Evolutionary conservation across 176 grass and related monocot species (phyloP), one percentile per base, ranked within the genome.

Genomic region (Phragmites australis): DNA sequence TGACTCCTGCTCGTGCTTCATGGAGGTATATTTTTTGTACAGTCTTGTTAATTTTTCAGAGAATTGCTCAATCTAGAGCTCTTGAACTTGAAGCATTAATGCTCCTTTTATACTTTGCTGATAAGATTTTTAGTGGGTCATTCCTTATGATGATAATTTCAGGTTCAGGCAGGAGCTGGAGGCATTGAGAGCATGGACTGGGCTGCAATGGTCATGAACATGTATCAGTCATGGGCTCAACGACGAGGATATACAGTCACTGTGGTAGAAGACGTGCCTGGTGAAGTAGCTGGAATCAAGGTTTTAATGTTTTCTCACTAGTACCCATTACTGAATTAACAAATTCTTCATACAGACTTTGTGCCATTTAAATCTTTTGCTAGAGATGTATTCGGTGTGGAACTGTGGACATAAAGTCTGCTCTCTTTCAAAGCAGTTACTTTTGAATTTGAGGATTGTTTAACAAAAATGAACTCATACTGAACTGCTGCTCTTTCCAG

Each of bases 141-240:
- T 71, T 85, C 63, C 15, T 84, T 50, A 62, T 68, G 40, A 39
- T 70, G 26, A 56, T 76, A 30, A 53, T 81, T 23, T 83, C 65
- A 94, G 95, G 92, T 98, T 85, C 95, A 98, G 86, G 92, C 90
- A 70, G 95, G 95, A 87, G 95, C 95, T 39, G 92, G 92, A 69
- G 95, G 95, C 41, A 94, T 90, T 27, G 95, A 98, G 86, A 98
- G 90, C 86, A 98, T 98, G 95, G 95, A 98, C 68, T 93, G 90
- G 92, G 92, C 95, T 83, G 75, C 83, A 19, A 98, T 94, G 90
- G 82, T 94, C 78, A 90, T 93, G 86, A 93, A 94, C 70, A 98
- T 98, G 92, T 98, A 94, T 50, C 87, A 39, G 51, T 87, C 87
- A 59, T 98, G 95, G 95, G 90, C 92, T 74, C 92, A 93, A 55